Evolutionary conservation across 2,329 filamentous ascomycete species (phyloP).

Genomic region (Clonostachys rhizophaga): DNA sequence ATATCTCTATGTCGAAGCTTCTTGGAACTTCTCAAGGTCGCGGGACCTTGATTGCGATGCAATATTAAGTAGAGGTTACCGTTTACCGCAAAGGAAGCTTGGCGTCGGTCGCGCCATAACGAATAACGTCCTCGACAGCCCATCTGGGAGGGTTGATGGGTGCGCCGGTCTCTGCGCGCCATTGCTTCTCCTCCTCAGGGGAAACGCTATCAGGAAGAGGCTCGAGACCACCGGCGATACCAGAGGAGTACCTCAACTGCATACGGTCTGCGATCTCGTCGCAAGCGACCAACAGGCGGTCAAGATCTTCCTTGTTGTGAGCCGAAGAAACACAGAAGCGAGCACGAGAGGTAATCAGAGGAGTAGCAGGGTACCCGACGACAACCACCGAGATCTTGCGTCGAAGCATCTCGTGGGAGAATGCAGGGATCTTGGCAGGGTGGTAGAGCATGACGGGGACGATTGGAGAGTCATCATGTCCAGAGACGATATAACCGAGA

Average conservation of each 20-base stretch:
- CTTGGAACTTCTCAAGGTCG: too few species aligned
- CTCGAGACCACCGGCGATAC: slow-evolving; percentile 82
- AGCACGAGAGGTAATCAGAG: slow-evolving; percentile 88
- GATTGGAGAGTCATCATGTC: slow-evolving; percentile 96
- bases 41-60: too few species aligned
- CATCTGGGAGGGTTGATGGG: slow-evolving; percentile 76
- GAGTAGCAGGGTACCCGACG: slow-evolving; percentile 94
- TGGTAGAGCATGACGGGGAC: slow-evolving; percentile 94
- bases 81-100: slow-evolving; percentile 65
- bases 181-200: slow-evolving; percentile 67
- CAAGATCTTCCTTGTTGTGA: slow-evolving; percentile 97
- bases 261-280: slow-evolving; percentile 89
- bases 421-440: slow-evolving; percentile 97
- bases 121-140: slow-evolving; percentile 78
- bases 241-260: slow-evolving; percentile 96
- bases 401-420: slow-evolving; percentile 97
- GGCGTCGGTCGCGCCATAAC: slow-evolving; percentile 68
- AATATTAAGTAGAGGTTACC: too few species aligned
- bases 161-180: slow-evolving; percentile 56
- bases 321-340: slow-evolving; percentile 94
- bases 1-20: too few species aligned
- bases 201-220: slow-evolving; percentile 67
- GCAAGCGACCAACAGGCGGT: slow-evolving; percentile 82
- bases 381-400: slow-evolving; percentile 97
- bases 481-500: slow-evolving; percentile 93